Conservation (phyloP, 1,284 basidiomycete species). For the Wallemia ichthyophaga region DNA sequence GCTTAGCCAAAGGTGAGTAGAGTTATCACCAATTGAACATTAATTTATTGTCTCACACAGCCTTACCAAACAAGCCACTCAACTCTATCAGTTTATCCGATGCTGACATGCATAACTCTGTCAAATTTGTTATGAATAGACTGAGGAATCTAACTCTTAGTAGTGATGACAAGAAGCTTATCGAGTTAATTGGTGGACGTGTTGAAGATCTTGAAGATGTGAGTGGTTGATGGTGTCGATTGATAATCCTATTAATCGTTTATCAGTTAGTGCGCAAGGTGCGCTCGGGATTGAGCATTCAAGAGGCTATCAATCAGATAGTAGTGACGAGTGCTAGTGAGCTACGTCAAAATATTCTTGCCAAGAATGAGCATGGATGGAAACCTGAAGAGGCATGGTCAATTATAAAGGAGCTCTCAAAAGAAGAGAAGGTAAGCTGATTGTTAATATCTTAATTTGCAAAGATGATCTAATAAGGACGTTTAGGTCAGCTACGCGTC, state of each 20-base stretch:
- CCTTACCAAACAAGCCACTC: conserved; percentile 59
- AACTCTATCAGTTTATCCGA: conserved; percentile 47
- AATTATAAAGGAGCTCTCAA: conserved; percentile 42
- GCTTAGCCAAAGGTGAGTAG: conserved; percentile 36
- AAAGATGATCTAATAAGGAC: background rate
- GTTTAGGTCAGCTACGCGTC: conserved; percentile 48
- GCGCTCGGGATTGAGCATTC: conserved; percentile 32
- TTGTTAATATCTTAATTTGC: conserved; percentile 4
- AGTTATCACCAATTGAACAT: background rate
- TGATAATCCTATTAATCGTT: background rate
- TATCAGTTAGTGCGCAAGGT: conserved; percentile 53
- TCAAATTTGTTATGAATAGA: conserved; percentile 53
- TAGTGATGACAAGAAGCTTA: conserved; percentile 23
- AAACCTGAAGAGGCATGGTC: conserved; percentile 62
- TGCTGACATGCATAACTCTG: conserved; percentile 47
- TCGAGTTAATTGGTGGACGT: conserved; percentile 53
- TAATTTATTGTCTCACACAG: conserved; percentile 16
- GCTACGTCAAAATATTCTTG: conserved; percentile 38
- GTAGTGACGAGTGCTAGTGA: conserved; percentile 58
- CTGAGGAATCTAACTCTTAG: conserved; percentile 27
- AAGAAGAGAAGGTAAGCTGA: conserved; percentile 32
- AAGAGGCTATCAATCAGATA: conserved; percentile 19
- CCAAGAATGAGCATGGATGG: conserved; percentile 51
- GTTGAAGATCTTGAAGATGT: conserved; percentile 59
- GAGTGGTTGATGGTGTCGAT: conserved; percentile 11